Base-by-base conservation (phyloP, 2,329 filamentous ascomycete genomes). In the Ilyonectria mors-panacis region DNA sequence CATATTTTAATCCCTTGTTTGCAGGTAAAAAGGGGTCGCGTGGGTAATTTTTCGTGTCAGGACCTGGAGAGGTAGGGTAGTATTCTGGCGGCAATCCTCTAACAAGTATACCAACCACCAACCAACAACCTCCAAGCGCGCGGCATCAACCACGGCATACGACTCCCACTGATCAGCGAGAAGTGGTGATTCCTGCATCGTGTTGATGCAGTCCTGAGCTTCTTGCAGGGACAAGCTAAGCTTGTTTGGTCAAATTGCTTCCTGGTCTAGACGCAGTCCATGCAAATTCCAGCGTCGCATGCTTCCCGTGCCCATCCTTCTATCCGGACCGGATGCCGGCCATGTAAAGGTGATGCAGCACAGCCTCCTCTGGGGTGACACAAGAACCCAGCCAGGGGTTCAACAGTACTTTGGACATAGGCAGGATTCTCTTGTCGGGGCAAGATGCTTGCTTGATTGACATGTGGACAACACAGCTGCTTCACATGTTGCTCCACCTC, bases 261-360 rank as follows among this genome's bases (percentile, higher is more conserved):
- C 39, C 17, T 8, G 39, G 30, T 33, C 30, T 33, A 33, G 30
- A 33, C 30, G 30, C 8, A 33, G 30, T 33, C 30, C 30, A 42
- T 42, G 39, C 6, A 42, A 17, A 17, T n/a, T 42, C 15, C n/a
- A 17, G 15, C 39, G 39, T n/a, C 39, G 15, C 17, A 42, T 19
- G 30, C 9, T 33, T 33, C 17, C 47, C 17, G n/a, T 50, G 23
- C 6, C 47, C 48, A 53, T 53, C 28, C 48, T 35, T 53, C 48
- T 10, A 53, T 53, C 50, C 50, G 50, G 30, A 15, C 50, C 30
- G 30, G 50, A n/a, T 35, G 50, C 50, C 30, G 50, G 50, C 50
- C 50, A 17, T 42, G 15, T 12, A 33, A 42, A 42, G 17, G 12
- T 21, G 50, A 53, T 53, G 50, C 50, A 53, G 50, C 50, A 53